phyloP scores from a whole-genome alignment of 257 asterid species.

The Solanum gandarillasii region DNA sequence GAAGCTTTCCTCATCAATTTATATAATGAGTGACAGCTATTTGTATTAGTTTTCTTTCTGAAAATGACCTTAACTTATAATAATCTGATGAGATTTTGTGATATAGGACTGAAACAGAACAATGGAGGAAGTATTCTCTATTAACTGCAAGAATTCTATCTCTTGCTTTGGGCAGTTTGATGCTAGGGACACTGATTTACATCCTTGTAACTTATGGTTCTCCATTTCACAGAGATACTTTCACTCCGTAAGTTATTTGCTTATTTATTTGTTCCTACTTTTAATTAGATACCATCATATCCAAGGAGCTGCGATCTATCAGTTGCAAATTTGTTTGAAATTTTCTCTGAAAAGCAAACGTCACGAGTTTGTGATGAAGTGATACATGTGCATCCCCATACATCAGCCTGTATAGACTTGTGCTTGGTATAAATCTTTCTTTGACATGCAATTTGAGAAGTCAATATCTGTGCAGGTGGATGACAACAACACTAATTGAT shows the following conservation, averaged over 20 bases:
- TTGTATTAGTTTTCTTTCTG: neutral
- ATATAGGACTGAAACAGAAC: slow-evolving; percentile 34
- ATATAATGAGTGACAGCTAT: neutral
- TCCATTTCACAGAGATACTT: slow-evolving; percentile 56
- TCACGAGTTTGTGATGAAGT: neutral
- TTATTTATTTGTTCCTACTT: neutral
- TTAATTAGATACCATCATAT: neutral
- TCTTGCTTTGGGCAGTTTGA: slow-evolving; percentile 51
- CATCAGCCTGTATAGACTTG: neutral
- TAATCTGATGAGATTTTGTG: neutral
- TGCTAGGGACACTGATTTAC: slow-evolving; percentile 65
- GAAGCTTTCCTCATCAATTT: neutral
- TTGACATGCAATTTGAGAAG: neutral
- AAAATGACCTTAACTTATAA: neutral
- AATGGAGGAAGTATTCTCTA: slow-evolving; percentile 32
- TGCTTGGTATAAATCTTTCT: neutral
- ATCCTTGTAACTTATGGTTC: slow-evolving; percentile 57
- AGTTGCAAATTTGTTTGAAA: neutral
- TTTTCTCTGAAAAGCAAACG: neutral
- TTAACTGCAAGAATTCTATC: slow-evolving; percentile 42
- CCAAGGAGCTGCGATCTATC: neutral
- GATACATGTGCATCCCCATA: neutral
- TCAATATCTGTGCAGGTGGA: slow-evolving; percentile 53
- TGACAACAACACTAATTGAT: slow-evolving; percentile 52
- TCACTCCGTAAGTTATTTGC: slow-evolving; percentile 54